Conservation (phyloP, 2,329 filamentous ascomycete genomes). For the Phialophora tarda region DNA sequence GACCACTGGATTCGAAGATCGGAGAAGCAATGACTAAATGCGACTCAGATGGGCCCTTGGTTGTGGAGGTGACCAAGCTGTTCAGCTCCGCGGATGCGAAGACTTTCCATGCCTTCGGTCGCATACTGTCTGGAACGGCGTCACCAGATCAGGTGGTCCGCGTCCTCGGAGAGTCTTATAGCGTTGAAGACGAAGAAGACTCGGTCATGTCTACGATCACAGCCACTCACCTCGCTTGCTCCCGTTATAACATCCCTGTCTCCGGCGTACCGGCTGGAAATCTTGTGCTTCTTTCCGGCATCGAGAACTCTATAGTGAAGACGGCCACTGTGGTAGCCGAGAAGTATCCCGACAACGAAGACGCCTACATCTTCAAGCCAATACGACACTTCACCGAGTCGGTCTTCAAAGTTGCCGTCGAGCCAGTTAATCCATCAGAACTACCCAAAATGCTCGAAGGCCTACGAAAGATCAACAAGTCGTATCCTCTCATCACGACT, state of each 20-base stretch:
- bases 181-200: conserved; percentile 95
- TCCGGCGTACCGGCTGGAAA: conserved; percentile 94
- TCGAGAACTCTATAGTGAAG: conserved; percentile 98
- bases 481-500: conserved; percentile 91
- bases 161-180: conserved; percentile 93
- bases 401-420: conserved; percentile 95
- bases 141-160: conserved; percentile 81
- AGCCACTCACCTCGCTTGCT: conserved; percentile 88
- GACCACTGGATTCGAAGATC: conserved; percentile 80
- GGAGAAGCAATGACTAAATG: conserved; percentile 80
- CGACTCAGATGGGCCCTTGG: conserved; percentile 84
- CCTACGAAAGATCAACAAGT: conserved; percentile 95
- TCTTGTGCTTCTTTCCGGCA: conserved; percentile 85
- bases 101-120: conserved; percentile 84
- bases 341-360: conserved; percentile 82
- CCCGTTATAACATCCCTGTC: conserved; percentile 88
- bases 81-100: conserved; percentile 92
- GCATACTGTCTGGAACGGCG: conserved; percentile 90
- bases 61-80: conserved; percentile 92
- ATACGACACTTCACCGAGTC: conserved; percentile 95
- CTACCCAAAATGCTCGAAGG: conserved; percentile 98
- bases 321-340: conserved; percentile 86
- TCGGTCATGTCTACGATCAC: conserved; percentile 86
- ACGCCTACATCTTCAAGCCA: conserved; percentile 93
- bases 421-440: conserved; percentile 97